These are phyloP conservation scores for Polytrichum commune DNA, from an alignment of 225 moss, liverwort and hornwort genomes.

Conservation along the genomic window DNA sequence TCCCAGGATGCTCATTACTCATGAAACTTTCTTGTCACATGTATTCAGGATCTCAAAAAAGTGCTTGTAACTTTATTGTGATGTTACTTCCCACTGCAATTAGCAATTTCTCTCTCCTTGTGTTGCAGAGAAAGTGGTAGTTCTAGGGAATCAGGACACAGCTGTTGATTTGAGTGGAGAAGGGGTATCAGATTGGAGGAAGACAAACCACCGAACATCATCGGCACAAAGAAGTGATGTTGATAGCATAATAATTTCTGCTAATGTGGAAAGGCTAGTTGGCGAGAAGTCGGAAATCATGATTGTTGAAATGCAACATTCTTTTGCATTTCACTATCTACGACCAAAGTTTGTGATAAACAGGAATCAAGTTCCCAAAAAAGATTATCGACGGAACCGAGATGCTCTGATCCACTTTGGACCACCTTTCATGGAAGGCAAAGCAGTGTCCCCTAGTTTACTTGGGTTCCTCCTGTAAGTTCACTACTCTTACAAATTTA, in stretches of 20 bases:
- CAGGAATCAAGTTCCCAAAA: constrained; percentile 31
- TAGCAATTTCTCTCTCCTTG: neutral
- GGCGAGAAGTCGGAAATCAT: constrained; percentile 40
- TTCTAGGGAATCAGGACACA: constrained; percentile 56
- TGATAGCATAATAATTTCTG: constrained; percentile 67
- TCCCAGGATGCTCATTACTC: too few relatives aligned
- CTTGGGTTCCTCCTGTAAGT: constrained; percentile 82
- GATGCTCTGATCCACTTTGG: constrained; percentile 68
- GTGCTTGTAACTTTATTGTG: too few relatives aligned
- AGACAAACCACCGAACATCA: constrained; percentile 35
- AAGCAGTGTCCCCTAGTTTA: constrained; percentile 59
- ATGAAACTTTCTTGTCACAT: too few relatives aligned
- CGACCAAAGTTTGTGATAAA: constrained; percentile 58
- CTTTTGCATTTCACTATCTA: constrained; percentile 66
- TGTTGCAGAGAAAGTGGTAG: constrained; percentile 66
- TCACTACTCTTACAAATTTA: neutral
- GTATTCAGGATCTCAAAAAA: too few relatives aligned
- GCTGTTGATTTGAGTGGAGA: constrained; percentile 61
- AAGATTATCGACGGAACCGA: constrained; percentile 55
- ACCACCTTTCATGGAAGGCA: constrained; percentile 80
- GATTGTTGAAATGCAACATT: constrained; percentile 75
- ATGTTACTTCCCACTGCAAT: too few relatives aligned
- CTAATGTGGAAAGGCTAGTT: constrained; percentile 73
- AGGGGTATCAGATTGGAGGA: constrained; percentile 23
- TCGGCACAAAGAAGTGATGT: constrained; percentile 80